Evolutionary conservation across 1,284 basidiomycete species (phyloP), one percentile per base, ranked within the genome.

Genomic region (Irpex sp.): DNA sequence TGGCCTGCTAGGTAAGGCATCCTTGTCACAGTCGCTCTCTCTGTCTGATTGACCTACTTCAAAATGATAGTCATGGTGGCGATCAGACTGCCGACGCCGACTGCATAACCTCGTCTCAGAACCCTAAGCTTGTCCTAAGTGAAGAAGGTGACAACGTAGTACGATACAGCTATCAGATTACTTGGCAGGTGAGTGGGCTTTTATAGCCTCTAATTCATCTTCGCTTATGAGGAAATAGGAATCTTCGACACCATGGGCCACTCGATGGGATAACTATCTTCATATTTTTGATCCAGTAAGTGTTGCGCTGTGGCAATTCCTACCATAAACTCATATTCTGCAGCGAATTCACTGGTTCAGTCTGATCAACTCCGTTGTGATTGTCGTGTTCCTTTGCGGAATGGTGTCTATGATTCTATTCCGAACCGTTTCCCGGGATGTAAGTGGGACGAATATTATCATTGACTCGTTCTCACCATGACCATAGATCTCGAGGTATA

Each of bases 191-290:
- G 71, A 74, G 88, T 50, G 17, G 7, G 39, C 39, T 15, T 43
- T 19, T 21, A 7, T 50, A 8, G n/a, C 17, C 49, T 8, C 17
- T 8, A 26, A 26, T 50, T n/a, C 11, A n/a, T 8, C 19, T 9
- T 8, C 17, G 49, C 49, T 50, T 8, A 50, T 19, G 49, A n/a
- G n/a, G n/a, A n/a, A n/a, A 2, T 9, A 93, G 88, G 82, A 90
- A 84, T 95, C 93, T 35, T 83, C 87, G 63, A 92, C 93, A 1
- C 91, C 92, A 55, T 96, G 94, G 94, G 94, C 94, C 5, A 96
- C 94, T 0, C 84, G 97, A 59, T 98, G 97, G 97, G 97, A 99
- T 74, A 92, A 92, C 70, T 98, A 99, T 73, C 82, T 97, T 11
- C 89, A 90, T 66, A 88, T 92, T 59, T 88, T 90, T 67, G 89